A percentile compares a stretch with the other conserved stretches of the same genome.
Conservation (phyloP, 2,329 filamentous ascomycete genomes). For the Alternaria postmessia region DNA sequence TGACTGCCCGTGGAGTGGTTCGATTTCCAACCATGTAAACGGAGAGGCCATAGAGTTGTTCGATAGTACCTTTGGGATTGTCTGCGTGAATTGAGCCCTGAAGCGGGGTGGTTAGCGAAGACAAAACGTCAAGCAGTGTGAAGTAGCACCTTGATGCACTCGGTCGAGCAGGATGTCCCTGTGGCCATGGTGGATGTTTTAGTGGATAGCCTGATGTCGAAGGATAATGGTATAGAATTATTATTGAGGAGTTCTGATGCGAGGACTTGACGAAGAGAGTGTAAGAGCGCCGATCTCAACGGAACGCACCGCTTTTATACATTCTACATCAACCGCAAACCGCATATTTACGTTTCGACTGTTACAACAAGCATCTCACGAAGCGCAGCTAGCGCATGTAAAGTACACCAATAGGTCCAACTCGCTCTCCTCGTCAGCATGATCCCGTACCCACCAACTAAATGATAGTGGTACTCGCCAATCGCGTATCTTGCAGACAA, state of each 20-base stretch:
- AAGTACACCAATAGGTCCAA: neutral
- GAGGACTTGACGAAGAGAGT: neutral
- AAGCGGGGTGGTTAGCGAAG: neutral
- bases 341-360: neutral
- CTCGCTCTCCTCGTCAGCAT: neutral
- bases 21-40: constrained; percentile 33
- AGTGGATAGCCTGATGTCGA: neutral
- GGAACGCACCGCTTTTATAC: neutral
- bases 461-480: neutral
- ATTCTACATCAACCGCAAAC: neutral
- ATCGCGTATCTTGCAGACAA: neutral
- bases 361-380: neutral
- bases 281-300: neutral
- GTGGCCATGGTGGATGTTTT: constrained; percentile 1
- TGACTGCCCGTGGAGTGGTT: constrained; percentile 24
- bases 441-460: neutral
- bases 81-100: constrained; percentile 51
- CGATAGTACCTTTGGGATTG: constrained; percentile 30
- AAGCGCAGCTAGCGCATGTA: neutral
- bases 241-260: neutral
- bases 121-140: no score
- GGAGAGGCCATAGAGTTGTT: constrained; percentile 28
- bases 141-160: constrained; percentile 35
- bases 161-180: constrained; percentile 15
- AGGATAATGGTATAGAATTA: neutral